Evolutionary conservation across 768 basidiomycete genomes (phyloP).

Genomic region (Lactarius akahatsu): DNA sequence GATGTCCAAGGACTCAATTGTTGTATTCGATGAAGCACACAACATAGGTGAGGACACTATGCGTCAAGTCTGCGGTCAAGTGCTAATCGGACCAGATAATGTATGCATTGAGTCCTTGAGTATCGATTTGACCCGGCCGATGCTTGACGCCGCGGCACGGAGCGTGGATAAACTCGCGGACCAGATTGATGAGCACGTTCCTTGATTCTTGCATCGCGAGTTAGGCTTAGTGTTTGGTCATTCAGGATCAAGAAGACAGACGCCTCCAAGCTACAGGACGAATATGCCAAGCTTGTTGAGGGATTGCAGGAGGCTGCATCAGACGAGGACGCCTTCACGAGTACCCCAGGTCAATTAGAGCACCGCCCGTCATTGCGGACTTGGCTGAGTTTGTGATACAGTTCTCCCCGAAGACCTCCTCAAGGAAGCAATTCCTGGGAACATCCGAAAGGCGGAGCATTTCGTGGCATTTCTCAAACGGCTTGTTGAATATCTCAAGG

Average conservation of each 20-base stretch:
- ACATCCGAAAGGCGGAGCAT: constrained; percentile 98
- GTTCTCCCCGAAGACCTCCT: constrained; percentile 93
- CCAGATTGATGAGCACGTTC: constrained; percentile 88
- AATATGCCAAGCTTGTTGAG: constrained; percentile 93
- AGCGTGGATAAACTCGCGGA: constrained; percentile 85
- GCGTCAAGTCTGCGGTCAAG: constrained; percentile 13
- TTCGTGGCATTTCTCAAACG: constrained; percentile 98
- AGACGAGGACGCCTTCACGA: constrained; percentile 82
- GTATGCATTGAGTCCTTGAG: constrained; percentile 98
- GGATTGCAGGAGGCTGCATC: constrained; percentile 79
- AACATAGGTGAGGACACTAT: constrained; percentile 72
- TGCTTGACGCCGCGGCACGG: constrained; percentile 91
- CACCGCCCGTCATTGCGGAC: constrained; percentile 14
- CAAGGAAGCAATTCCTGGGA: constrained; percentile 94
- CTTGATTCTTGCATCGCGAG: constrained; percentile 4
- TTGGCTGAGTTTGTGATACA: constrained; percentile 34
- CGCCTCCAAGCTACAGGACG: constrained; percentile 91
- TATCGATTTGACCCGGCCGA: constrained; percentile 94
- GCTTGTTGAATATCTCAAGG: constrained; percentile 98
- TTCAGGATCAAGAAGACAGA: constrained; percentile 90
- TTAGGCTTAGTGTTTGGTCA: constrained; percentile 4
- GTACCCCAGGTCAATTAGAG: constrained; percentile 69
- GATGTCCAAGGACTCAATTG: constrained; percentile 95
- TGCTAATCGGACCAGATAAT: constrained; percentile 59
- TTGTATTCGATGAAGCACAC: constrained; percentile 99